Evolutionary conservation across 1,284 basidiomycete genomes (phyloP).

Genomic region (Lignosus rhinocerotis): DNA sequence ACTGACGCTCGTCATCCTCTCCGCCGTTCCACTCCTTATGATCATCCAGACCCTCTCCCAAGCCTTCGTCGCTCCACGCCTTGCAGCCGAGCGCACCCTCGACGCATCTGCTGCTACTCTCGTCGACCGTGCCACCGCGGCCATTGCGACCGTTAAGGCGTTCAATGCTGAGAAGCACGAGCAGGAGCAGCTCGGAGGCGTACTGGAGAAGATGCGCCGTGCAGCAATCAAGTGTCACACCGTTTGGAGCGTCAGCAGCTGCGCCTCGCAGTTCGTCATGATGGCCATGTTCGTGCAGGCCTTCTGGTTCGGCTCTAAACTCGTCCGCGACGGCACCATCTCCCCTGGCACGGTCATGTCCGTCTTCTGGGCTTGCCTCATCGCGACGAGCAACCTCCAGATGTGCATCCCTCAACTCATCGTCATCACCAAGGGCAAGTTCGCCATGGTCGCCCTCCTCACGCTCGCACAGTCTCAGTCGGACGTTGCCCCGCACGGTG

Average conservation of each 20-base stretch:
- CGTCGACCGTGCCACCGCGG: conserved; percentile 75
- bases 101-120: conserved; percentile 76
- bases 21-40: conserved; percentile 83
- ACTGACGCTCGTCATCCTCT: conserved; percentile 90
- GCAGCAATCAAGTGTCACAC: conserved; percentile 59
- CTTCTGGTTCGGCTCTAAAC: conserved; percentile 93
- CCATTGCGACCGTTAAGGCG: conserved; percentile 93
- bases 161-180: conserved; percentile 86
- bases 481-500: conserved; percentile 12
- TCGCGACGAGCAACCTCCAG: conserved; percentile 86
- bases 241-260: conserved; percentile 78
- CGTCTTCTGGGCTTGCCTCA: conserved; percentile 95
- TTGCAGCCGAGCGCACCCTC: conserved; percentile 66
- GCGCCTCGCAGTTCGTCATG: conserved; percentile 74
- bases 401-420: conserved; percentile 83
- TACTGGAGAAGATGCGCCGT: conserved; percentile 48
- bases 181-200: conserved; percentile 44
- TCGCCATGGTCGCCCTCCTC: conserved; percentile 75
- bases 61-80: conserved; percentile 62
- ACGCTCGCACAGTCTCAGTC: conserved; percentile 52
- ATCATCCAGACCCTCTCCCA: conserved; percentile 79
- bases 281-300: conserved; percentile 96
- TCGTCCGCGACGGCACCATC: conserved; percentile 75
- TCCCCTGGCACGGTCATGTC: conserved; percentile 84
- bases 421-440: conserved; percentile 83